Evolutionary conservation across 129 eudicot species (phyloP).

Genomic region (Heracleum sosnowskyi): DNA sequence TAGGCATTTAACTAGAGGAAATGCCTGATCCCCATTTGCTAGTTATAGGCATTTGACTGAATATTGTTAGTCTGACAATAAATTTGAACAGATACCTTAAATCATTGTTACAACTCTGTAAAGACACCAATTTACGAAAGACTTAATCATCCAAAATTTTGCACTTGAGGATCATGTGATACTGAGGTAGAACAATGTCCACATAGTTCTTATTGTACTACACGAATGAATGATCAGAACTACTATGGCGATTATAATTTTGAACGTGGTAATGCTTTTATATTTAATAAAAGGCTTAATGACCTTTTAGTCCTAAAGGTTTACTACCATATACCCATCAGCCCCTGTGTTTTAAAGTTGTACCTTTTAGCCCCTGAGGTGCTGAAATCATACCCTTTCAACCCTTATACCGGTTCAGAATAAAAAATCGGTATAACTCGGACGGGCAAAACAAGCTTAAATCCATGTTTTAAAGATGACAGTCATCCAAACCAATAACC

Average conservation of each 20-base stretch:
- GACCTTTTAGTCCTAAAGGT: too few species aligned
- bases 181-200: neutral
- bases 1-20: neutral
- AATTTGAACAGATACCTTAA: neutral
- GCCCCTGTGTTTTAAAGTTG: too few species aligned
- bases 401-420: too few species aligned
- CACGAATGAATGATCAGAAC: neutral
- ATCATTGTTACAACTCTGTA: neutral
- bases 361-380: too few species aligned
- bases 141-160: neutral
- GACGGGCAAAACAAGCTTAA: too few species aligned
- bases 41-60: constrained; percentile 17
- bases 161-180: neutral
- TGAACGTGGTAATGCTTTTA: neutral
- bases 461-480: too few species aligned
- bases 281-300: too few species aligned
- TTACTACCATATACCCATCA: too few species aligned
- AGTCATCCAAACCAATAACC: too few species aligned
- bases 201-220: neutral
- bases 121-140: neutral
- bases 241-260: neutral
- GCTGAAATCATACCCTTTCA: too few species aligned
- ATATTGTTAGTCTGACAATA: neutral
- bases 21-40: constrained; percentile 74
- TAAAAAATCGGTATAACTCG: too few species aligned